Conservation (phyloP, 805 yeast species). For the Saccharomycopsis synnaedendra region DNA sequence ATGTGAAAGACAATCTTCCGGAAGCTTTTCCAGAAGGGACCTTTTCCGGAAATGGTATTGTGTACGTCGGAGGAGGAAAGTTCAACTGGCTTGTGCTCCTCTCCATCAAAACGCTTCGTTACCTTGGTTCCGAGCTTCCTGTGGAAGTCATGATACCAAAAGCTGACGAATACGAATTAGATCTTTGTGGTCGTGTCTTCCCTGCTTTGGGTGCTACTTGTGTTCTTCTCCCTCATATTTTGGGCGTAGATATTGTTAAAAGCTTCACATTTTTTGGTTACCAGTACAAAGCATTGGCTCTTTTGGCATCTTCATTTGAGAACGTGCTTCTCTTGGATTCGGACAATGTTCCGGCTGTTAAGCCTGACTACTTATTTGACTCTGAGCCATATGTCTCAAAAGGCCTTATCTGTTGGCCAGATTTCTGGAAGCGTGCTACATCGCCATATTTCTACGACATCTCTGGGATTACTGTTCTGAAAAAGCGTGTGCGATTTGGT, state of each 20-base stretch:
- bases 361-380: constrained; percentile 40
- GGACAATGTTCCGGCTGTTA: constrained; percentile 50
- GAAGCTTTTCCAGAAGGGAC: constrained; percentile 32
- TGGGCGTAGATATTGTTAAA: constrained; percentile 42
- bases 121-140: constrained; percentile 42
- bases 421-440: constrained; percentile 60
- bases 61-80: constrained; percentile 53
- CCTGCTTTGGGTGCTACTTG: constrained; percentile 57
- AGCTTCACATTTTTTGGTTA: constrained; percentile 46
- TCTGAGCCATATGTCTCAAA: constrained; percentile 27
- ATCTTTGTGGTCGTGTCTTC: constrained; percentile 48
- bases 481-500: constrained; percentile 28
- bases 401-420: constrained; percentile 55
- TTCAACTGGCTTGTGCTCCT: constrained; percentile 44
- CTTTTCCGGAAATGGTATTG: constrained; percentile 47
- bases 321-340: constrained; percentile 64
- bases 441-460: constrained; percentile 46
- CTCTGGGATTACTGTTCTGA: constrained; percentile 32
- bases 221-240: constrained; percentile 46
- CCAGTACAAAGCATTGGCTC: constrained; percentile 57
- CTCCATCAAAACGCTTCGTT: constrained; percentile 37
- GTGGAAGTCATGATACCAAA: constrained; percentile 64
- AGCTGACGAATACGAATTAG: constrained; percentile 55
- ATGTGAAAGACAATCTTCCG: constrained; percentile 37
- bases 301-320: constrained; percentile 63